These are phyloP conservation scores for Blastobotrys indianensis DNA, from an alignment of 1,139 yeast species.

Conservation along the genomic window DNA sequence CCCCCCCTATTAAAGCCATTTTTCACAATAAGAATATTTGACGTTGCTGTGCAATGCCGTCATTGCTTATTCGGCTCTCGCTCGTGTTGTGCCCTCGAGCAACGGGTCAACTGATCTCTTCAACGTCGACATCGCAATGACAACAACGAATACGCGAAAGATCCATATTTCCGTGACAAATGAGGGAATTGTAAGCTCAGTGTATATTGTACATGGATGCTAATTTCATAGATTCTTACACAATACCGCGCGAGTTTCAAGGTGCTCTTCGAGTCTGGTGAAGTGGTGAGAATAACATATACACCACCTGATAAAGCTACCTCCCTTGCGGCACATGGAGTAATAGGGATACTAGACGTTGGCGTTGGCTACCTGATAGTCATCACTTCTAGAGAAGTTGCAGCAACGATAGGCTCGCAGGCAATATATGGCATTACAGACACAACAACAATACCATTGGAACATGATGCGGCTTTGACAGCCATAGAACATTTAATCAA, in stretches of 20 bases:
- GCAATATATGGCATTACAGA: conserved; percentile 17
- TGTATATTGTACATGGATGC: neutral
- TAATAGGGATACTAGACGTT: conserved; percentile 20
- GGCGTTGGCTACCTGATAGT: conserved; percentile 21
- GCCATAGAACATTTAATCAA: neutral
- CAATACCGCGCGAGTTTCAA: neutral
- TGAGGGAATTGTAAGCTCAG: neutral
- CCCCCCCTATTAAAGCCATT: too few relatives aligned
- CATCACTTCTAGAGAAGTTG: conserved; percentile 18
- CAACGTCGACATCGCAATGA: neutral
- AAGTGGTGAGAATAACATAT: neutral
- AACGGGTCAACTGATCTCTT: too few relatives aligned
- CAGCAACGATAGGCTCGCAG: conserved; percentile 14
- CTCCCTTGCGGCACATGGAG: conserved; percentile 11
- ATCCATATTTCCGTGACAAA: neutral
- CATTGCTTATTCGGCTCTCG: too few relatives aligned
- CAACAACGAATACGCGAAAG: neutral
- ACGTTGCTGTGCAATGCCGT: too few relatives aligned
- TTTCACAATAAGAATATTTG: too few relatives aligned
- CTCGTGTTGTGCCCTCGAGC: too few relatives aligned
- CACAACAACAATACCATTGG: conserved; percentile 19
- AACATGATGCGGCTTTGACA: conserved; percentile 5
- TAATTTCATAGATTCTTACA: too few relatives aligned
- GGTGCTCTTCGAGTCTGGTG: conserved; percentile 5
- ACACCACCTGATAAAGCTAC: neutral